Base-by-base conservation (phyloP, 2,329 filamentous ascomycete genomes). In the Colletotrichum nymphaeae region DNA sequence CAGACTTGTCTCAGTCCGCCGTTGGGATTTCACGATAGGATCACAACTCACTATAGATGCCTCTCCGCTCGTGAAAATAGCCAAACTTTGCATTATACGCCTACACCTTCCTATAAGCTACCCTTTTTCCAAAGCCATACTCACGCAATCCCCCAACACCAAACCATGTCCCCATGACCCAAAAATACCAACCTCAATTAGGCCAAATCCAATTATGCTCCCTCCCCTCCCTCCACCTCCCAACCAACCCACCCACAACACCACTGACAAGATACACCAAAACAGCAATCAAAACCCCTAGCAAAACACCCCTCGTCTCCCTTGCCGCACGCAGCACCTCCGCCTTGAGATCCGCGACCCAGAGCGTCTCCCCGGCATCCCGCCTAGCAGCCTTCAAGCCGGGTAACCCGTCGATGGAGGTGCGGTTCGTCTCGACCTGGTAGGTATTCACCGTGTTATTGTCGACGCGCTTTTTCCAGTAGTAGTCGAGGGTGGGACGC, bases 391-490 rank as follows among this genome's bases (percentile, higher is more conserved):
- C 83, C 69, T 83, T 85, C 76, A 93, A 78, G 0, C 90, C 90
- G 0, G 90, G 88, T 24, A 92, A 81, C 1, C 89, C 89, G 75
- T 93, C 91, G 57, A 93, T 83, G 78, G 88, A 91, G 59, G 78
- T 75, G 2, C 83, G 77, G 76, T 93, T 93, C 76, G 86, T 88
- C 74, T 84, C 78, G 26, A 83, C 84, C 78, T 90, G 90, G 77
- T 92, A 93, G n/a, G 83, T 81, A 9, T 83, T 81, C 75, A 91
- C 78, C 49, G 84, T 82, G 66, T 88, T 87, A 72, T 84, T 85
- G 59, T 87, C 84, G 2, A 87, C 83, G 77, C 83, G 85, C 75
- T 87, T 88, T 49, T 78, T 77, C 1, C 86, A 84, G 85, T 85
- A 91, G 66, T 85, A 81, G 26, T 88, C 86, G 72, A 93, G 79